These are phyloP conservation scores for Heliocybe sulcata DNA, from an alignment of 1,284 basidiomycete species.

Conservation along the genomic window DNA sequence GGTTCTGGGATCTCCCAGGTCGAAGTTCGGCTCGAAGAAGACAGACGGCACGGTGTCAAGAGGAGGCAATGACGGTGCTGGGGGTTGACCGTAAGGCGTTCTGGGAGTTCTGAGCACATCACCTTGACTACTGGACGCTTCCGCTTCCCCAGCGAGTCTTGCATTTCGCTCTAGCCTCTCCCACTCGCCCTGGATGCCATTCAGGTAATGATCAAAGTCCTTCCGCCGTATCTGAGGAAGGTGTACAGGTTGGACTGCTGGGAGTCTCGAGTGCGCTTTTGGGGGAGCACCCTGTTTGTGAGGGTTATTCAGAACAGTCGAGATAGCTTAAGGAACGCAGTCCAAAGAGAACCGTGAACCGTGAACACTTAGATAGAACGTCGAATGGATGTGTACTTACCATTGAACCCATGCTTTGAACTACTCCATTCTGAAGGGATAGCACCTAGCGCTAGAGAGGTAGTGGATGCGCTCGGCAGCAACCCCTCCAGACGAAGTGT, in stretches of 20 bases:
- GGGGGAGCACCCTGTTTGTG: constrained; percentile 80
- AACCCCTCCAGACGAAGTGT: constrained; percentile 30
- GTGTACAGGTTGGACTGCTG: constrained; percentile 61
- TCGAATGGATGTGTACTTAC: constrained; percentile 27
- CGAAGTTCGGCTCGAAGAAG: constrained; percentile 77
- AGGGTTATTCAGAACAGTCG: constrained; percentile 79
- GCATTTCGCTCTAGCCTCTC: constrained; percentile 54
- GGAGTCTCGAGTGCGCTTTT: constrained; percentile 75
- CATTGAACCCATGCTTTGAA: constrained; percentile 72
- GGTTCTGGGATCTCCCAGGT: constrained; percentile 79
- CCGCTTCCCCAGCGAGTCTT: constrained; percentile 38
- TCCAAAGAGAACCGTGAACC: neutral
- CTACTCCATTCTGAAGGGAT: constrained; percentile 70
- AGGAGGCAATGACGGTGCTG: constrained; percentile 46
- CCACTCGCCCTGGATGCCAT: constrained; percentile 72
- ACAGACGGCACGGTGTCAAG: constrained; percentile 75
- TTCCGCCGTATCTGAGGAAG: constrained; percentile 76
- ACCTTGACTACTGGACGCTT: constrained; percentile 23
- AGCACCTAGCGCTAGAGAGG: constrained; percentile 32
- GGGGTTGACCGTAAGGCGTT: constrained; percentile 20
- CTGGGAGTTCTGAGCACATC: constrained; percentile 21
- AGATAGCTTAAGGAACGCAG: constrained; percentile 41
- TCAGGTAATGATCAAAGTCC: constrained; percentile 81
- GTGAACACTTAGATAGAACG: neutral
- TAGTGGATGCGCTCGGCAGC: constrained; percentile 27